Conservation (phyloP, 2,329 filamentous ascomycete genomes). For the Coniosporium tulheliwenetii region DNA sequence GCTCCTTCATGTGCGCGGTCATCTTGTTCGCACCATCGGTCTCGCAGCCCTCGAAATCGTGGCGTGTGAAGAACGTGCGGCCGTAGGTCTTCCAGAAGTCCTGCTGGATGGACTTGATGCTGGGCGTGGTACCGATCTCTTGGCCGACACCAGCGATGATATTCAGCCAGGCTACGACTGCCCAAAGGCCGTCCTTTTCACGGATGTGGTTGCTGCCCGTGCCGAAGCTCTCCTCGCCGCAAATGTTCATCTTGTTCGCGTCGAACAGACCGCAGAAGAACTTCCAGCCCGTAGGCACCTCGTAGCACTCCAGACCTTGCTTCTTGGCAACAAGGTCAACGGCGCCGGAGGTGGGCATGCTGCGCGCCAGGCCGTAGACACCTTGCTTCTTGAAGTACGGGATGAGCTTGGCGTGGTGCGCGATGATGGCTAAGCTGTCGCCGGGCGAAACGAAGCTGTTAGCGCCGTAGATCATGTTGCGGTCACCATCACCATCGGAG, state of each 20-base stretch:
- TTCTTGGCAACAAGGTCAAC: conserved; percentile 93
- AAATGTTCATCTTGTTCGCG: conserved; percentile 91
- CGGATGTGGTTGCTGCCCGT: conserved; percentile 98
- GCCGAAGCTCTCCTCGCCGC: conserved; percentile 95
- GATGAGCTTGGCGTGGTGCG: conserved; percentile 89
- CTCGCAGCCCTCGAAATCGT: conserved; percentile 95
- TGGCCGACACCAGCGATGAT: conserved; percentile 91
- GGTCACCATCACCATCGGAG: conserved; percentile 91
- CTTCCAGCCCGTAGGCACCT: conserved; percentile 98
- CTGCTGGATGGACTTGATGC: conserved; percentile 89
- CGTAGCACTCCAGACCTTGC: conserved; percentile 81
- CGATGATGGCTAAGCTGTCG: conserved; percentile 94
- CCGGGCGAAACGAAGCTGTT: conserved; percentile 93
- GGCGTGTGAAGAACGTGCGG: conserved; percentile 96
- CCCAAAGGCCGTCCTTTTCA: conserved; percentile 98
- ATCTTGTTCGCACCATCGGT: conserved; percentile 83
- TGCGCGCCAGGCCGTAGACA: conserved; percentile 85
- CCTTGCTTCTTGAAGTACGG: conserved; percentile 98
- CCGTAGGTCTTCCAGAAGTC: conserved; percentile 96
- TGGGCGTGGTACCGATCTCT: conserved; percentile 65
- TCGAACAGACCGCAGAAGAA: conserved; percentile 97
- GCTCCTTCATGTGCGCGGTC: conserved; percentile 60
- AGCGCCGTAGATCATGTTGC: conserved; percentile 99
- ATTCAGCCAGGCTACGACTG: conserved; percentile 93
- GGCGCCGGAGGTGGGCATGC: conserved; percentile 93